Base-by-base conservation (phyloP, 768 basidiomycete genomes). In the Termitomyces sp. region DNA sequence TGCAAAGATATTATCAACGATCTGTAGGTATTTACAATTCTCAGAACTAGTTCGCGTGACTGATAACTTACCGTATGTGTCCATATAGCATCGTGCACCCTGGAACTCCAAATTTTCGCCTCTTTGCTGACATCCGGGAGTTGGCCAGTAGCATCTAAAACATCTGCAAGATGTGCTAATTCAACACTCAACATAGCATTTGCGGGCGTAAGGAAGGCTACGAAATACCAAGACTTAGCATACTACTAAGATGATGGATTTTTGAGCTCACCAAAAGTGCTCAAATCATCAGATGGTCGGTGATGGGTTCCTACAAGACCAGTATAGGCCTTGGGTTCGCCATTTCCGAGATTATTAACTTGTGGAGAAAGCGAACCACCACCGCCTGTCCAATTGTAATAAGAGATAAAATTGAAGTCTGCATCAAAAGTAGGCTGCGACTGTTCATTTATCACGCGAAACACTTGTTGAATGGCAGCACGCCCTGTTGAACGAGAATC, bases 141-240 rank as follows among this genome's bases (percentile, higher is more conserved):
- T 56, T 82, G 72, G 16, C 74, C 72, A 6, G 76, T 71, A 26
- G 71, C 67, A 60, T 88, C 84, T 32, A 92, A 73, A 26, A 91
- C 76, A 14, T 76, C 71, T 0, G 84, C 86, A 30, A 91, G 68
- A 63, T 89, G 75, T 8, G 64, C 71, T 43, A 91, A 70, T 66
- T 92, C 89, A 18, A 91, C 87, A 56, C 85, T 88, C 54, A 92
- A 75, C 88, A 92, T 90, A 7, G 89, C 90, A 70, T 92, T 92
- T 7, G 88, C 89, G 3, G 90, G 85, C 0, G 84, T 88, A 58
- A 89, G 75, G 70, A 89, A 92, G 4, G 89, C 89, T 89, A 34
- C n/a, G 13, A 55, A 8, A 47, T 37, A 20, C 16, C 13, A 12
- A 27, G 36, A 39, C 27, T 47, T 30, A 55, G n/a, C n/a, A 40